Percentiles rank a stretch among this genome's conserved stretches.
Evolutionary conservation across 2,329 filamentous ascomycete species (phyloP).

Genomic region (Verticillium isaacii): DNA sequence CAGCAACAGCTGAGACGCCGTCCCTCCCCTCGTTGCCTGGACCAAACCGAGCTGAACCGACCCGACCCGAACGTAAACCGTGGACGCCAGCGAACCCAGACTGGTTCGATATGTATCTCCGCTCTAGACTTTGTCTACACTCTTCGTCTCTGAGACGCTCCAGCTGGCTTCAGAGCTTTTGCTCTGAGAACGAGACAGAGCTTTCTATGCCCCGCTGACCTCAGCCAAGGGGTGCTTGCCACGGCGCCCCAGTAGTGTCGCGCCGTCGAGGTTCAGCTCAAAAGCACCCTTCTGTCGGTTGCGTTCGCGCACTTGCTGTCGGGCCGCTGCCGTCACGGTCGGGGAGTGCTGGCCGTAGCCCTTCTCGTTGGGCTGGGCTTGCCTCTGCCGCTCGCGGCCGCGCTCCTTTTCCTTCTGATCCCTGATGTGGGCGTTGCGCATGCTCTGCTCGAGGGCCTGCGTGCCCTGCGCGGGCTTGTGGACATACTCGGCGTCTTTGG

Average conservation of each 20-base stretch:
- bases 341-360: slow-evolving; percentile 90
- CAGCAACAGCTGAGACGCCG: neutral
- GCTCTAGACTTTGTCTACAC: neutral
- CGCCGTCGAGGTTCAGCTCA: slow-evolving; percentile 86
- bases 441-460: slow-evolving; percentile 75
- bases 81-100: slow-evolving; percentile 4
- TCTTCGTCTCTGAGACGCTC: neutral
- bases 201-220: slow-evolving; percentile 22
- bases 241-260: slow-evolving; percentile 76
- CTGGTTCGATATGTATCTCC: slow-evolving; percentile 4
- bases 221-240: slow-evolving; percentile 48
- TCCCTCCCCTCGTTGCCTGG: no score
- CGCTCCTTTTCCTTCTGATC: slow-evolving; percentile 48
- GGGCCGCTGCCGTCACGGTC: slow-evolving; percentile 76
- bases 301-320: slow-evolving; percentile 67
- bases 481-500: slow-evolving; percentile 42
- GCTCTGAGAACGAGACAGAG: neutral
- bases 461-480: slow-evolving; percentile 44
- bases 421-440: slow-evolving; percentile 75
- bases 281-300: slow-evolving; percentile 75
- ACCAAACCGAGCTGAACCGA: neutral
- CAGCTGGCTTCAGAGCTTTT: neutral
- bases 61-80: neutral
- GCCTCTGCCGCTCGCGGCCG: slow-evolving; percentile 44
- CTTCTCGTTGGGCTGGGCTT: slow-evolving; percentile 36